Conservation (phyloP, 2,329 filamentous ascomycete species). For the Tolypocladium tundrense region DNA sequence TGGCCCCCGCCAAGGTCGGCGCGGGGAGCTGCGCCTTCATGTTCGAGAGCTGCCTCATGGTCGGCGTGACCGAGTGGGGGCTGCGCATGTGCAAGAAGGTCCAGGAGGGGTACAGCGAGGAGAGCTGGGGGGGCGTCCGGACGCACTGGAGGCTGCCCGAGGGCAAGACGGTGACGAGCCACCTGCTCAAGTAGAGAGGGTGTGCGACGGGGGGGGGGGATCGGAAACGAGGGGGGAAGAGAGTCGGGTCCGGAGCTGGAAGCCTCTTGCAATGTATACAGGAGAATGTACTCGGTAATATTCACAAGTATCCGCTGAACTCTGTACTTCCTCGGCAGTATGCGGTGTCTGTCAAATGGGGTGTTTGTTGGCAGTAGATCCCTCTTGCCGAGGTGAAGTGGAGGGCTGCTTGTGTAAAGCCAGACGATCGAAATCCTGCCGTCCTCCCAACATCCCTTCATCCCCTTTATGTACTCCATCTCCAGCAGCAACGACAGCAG, state of each 20-base stretch:
- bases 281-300: not conserved
- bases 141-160: conserved; percentile 47
- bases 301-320: too few relatives aligned
- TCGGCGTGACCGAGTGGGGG: conserved; percentile 65
- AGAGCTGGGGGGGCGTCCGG: conserved; percentile 66
- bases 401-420: too few relatives aligned
- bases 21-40: conserved; percentile 56
- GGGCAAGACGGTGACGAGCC: conserved; percentile 16
- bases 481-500: too few relatives aligned
- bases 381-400: too few relatives aligned
- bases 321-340: too few relatives aligned
- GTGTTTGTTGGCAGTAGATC: too few relatives aligned
- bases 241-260: not conserved
- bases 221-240: too few relatives aligned
- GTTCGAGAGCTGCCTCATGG: conserved; percentile 60
- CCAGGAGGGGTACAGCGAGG: conserved; percentile 41
- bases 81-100: conserved; percentile 46
- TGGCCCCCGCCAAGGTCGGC: conserved; percentile 48
- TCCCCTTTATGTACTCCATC: too few relatives aligned
- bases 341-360: too few relatives aligned
- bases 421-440: too few relatives aligned
- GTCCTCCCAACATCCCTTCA: too few relatives aligned
- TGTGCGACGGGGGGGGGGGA: too few relatives aligned
- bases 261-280: not conserved
- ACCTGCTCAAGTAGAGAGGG: conserved; percentile 5